Evolutionary conservation across 352 stramenopile species (phyloP).

Genomic region (Phytophthora foliorum): DNA sequence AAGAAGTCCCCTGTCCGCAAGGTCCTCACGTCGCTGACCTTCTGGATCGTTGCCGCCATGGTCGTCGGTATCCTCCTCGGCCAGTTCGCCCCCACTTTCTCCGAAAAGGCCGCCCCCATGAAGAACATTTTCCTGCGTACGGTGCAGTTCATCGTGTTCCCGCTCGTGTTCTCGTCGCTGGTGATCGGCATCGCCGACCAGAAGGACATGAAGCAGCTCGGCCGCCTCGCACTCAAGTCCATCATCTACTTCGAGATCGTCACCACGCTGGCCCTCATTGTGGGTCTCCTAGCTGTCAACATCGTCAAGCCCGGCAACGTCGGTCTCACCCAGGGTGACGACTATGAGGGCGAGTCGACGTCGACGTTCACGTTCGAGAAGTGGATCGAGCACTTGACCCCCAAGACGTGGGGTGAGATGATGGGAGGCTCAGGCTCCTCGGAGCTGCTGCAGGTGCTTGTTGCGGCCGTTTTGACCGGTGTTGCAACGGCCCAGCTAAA

Average conservation of each 20-base stretch:
- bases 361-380: slow-evolving; percentile 55
- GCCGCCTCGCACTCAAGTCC: slow-evolving; percentile 60
- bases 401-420: slow-evolving; percentile 79
- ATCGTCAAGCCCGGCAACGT: slow-evolving; percentile 61
- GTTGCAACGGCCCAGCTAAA: slow-evolving; percentile 46
- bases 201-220: slow-evolving; percentile 68
- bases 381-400: slow-evolving; percentile 70
- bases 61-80: slow-evolving; percentile 57
- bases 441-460: slow-evolving; percentile 66
- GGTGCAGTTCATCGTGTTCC: slow-evolving; percentile 74
- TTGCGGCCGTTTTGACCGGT: slow-evolving; percentile 57
- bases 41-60: slow-evolving; percentile 67
- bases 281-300: slow-evolving; percentile 64
- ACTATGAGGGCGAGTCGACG: slow-evolving; percentile 28
- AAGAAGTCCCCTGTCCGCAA: slow-evolving; percentile 48
- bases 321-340: slow-evolving; percentile 46
- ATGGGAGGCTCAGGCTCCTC: slow-evolving; percentile 66
- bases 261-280: slow-evolving; percentile 54
- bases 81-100: slow-evolving; percentile 55
- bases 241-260: slow-evolving; percentile 79
- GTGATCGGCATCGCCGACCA: slow-evolving; percentile 67
- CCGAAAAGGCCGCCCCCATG: slow-evolving; percentile 59
- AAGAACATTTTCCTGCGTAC: slow-evolving; percentile 64
- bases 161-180: slow-evolving; percentile 69
- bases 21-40: slow-evolving; percentile 61